Base-by-base conservation (phyloP, 2,329 filamentous ascomycete genomes). In the Hypoxylon sp. region DNA sequence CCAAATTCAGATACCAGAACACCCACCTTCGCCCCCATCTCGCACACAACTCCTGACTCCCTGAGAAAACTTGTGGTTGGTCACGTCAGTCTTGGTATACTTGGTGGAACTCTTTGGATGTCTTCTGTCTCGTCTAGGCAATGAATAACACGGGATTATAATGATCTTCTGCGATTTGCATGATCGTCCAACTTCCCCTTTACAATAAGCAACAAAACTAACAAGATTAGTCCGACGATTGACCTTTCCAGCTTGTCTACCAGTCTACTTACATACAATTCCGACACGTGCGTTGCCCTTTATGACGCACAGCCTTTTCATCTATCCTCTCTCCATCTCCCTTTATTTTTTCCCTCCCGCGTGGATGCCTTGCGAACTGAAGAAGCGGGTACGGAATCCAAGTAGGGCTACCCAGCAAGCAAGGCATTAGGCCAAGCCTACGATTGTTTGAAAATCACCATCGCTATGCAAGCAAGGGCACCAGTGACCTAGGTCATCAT, bases 141-240 rank as follows among this genome's bases (percentile, higher is more conserved):
- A 65, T 62, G 65, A 68, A 62, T 41, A 54, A 11, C 65, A 56
- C 49, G 46, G 37, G 17, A 26, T 60, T 51, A 68, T 68, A 63
- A 47, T 17, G 65, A 68, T 68, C 65, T 65, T 62, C 65, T 17
- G 39, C 52, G 56, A 63, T 65, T 60, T 60, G 22, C 47, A 53
- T 59, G 65, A 64, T 62, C 65, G 46, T 62, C 56, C 15, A 56
- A 17, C 55, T 46, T 41, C 51, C 41, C 26, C 53, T 20, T 26
- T 26, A 26, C 24, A 26, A 50, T 43, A 17, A 39, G 37, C n/a
- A n/a, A n/a, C n/a, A n/a, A n/a, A 44, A 37, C 19, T 26, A 4
- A 26, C 24, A 26, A 26, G 24, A 26, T 26, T 26, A 26, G 24
- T 26, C 24, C 46, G 41, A 28, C 49, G 34, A 37, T 46, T 19